Conservation (phyloP, 2,329 filamentous ascomycete genomes). For the Stemphylium beticola region DNA sequence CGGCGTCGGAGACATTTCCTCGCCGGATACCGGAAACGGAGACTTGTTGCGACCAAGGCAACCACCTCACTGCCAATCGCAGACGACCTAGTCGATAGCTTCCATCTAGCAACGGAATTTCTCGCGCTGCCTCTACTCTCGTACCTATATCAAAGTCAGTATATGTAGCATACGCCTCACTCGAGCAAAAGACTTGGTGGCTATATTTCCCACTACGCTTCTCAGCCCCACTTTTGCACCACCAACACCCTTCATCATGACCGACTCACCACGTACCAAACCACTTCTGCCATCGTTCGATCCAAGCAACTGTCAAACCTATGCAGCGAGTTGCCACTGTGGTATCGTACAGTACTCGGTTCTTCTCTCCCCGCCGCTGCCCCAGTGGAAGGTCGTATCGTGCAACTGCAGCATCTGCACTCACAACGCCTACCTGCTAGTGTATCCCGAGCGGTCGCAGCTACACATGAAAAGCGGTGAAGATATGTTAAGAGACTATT, state of each 20-base stretch:
- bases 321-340: conserved; percentile 58
- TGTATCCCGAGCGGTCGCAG: conserved; percentile 40
- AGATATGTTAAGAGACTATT: conserved; percentile 28
- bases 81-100: neutral
- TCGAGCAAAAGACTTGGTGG: neutral
- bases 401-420: conserved; percentile 63
- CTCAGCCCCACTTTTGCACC: conserved; percentile 10
- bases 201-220: neutral
- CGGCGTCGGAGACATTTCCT: conserved; percentile 6
- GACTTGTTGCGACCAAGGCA: conserved; percentile 1
- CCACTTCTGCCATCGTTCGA: neutral
- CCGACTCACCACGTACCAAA: neutral
- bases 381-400: conserved; percentile 52
- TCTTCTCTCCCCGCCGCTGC: conserved; percentile 57
- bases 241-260: conserved; percentile 4
- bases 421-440: conserved; percentile 59
- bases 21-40: conserved; percentile 2
- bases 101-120: neutral
- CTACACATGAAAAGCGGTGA: conserved; percentile 36
- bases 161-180: conserved; percentile 13
- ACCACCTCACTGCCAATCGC: neutral
- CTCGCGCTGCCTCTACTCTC: neutral
- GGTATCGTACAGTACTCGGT: conserved; percentile 58
- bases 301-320: conserved; percentile 1
- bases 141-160: conserved; percentile 15